These are phyloP conservation scores for Typha latifolia DNA, from an alignment of 176 grass and related monocot genomes.

Conservation along the genomic window DNA sequence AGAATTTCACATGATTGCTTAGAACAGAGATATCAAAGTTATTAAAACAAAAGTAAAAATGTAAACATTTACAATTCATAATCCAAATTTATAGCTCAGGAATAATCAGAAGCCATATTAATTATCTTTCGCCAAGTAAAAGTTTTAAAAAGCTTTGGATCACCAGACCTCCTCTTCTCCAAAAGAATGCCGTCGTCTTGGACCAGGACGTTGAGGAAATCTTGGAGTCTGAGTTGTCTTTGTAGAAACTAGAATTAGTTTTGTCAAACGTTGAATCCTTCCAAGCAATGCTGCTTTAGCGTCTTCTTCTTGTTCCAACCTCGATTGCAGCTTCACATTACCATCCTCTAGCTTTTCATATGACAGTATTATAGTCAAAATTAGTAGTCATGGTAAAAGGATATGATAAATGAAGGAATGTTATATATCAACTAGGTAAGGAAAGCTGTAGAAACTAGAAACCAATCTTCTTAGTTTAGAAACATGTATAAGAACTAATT, in stretches of 20 bases:
- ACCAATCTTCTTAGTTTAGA: too few species aligned
- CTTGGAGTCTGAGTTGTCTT: slow-evolving; percentile 65
- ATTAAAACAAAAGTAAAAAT: background rate
- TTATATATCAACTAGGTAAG: too few species aligned
- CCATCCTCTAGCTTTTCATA: slow-evolving; percentile 93
- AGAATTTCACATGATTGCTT: slow-evolving; percentile 18
- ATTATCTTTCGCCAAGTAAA: too few species aligned
- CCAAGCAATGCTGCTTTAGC: slow-evolving; percentile 93
- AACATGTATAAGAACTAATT: too few species aligned
- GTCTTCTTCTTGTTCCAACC: slow-evolving; percentile 97
- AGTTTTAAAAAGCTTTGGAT: background rate
- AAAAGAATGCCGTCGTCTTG: slow-evolving; percentile 94
- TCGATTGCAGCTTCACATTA: slow-evolving; percentile 91
- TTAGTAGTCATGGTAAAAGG: background rate
- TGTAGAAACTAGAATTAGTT: slow-evolving; percentile 96
- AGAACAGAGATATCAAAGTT: slow-evolving; percentile 16
- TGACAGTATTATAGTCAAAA: slow-evolving; percentile 43
- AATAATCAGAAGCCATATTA: too few species aligned
- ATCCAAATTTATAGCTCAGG: too few species aligned
- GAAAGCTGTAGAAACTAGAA: too few species aligned
- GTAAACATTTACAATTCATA: too few species aligned
- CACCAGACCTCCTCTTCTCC: slow-evolving; percentile 94
- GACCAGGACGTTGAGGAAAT: slow-evolving; percentile 71
- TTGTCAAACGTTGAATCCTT: slow-evolving; percentile 90
- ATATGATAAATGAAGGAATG: background rate